Evolutionary conservation across 192 early-diverging fungal genomes (phyloP), one percentile per base, ranked within the genome.

Genomic region (Entomortierella chlamydospora): DNA sequence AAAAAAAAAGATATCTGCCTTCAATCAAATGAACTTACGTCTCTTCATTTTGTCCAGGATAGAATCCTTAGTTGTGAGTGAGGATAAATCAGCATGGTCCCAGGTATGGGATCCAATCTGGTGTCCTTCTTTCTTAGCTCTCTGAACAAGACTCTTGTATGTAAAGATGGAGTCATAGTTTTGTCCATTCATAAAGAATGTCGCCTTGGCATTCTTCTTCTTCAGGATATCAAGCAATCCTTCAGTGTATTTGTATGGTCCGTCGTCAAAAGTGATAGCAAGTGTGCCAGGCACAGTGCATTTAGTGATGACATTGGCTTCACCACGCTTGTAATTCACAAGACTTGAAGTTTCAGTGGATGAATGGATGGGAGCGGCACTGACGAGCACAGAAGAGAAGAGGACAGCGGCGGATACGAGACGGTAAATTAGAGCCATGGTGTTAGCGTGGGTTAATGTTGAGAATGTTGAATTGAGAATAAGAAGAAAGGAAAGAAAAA

Each of bases 51-150:
- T n/a, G n/a, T n/a, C n/a, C n/a, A n/a, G n/a, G n/a, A n/a, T n/a
- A n/a, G n/a, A n/a, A n/a, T n/a, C n/a, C n/a, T n/a, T n/a, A n/a
- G n/a, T n/a, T n/a, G n/a, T n/a, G n/a, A 42, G 34, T 3, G 47
- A 53, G 1, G 58, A 29, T 31, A 87, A 52, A 30, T 81, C 81
- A 5, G 54, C 57, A 61, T 88, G 85, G 9, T 64, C 61, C 63
- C 54, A 88, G 1, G 85, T 81, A 57, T 89, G 87, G 2, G 68
- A 77, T 0, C 86, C 88, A 26, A 91, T 88, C 39, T 90, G 85
- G 51, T 90, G 89, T 11, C 90, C 89, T 9, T 57, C 68, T 2
- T 81, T 29, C 56, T 81, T 70, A 7, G 81, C 82, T 28, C 79
- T 57, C 9, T 61, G 68, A 34, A 92, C 45, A 33, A 53, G 11